These are phyloP conservation scores for Sisymbrium irio DNA, from an alignment of 345 rosid genomes.

Conservation along the genomic window DNA sequence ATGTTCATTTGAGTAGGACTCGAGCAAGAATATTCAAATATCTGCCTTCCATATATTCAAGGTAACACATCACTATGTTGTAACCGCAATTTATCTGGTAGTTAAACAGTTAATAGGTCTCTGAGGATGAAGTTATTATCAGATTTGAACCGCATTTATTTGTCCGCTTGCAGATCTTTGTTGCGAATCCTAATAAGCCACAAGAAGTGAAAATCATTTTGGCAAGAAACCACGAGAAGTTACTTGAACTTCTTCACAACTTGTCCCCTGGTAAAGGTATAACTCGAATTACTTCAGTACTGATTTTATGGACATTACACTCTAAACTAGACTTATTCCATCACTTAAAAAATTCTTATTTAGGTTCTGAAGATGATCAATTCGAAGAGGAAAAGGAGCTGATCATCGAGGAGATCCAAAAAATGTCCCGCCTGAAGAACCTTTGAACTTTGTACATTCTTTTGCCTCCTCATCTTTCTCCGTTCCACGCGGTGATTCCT, in stretches of 20 bases:
- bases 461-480: slow-evolving; percentile 6
- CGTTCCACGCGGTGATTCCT: not conserved
- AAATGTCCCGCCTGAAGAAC: slow-evolving; percentile 47
- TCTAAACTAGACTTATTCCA: not conserved
- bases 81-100: not conserved
- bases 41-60: slow-evolving; percentile 95
- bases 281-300: not conserved
- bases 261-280: slow-evolving; percentile 85
- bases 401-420: slow-evolving; percentile 76
- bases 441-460: slow-evolving; percentile 21
- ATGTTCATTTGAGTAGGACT: slow-evolving; percentile 57
- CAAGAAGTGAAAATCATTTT: slow-evolving; percentile 76
- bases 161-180: slow-evolving; percentile 60
- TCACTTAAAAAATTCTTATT: not conserved
- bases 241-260: slow-evolving; percentile 62
- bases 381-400: slow-evolving; percentile 95
- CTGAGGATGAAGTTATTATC: slow-evolving; percentile 2
- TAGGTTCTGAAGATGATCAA: slow-evolving; percentile 85
- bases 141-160: not conserved
- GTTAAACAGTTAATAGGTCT: not conserved
- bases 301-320: not conserved
- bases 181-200: slow-evolving; percentile 97
- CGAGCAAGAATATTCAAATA: slow-evolving; percentile 89
- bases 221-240: slow-evolving; percentile 75
- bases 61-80: slow-evolving; percentile 37